Percentiles rank a stretch among this genome's conserved stretches.
Conservation (phyloP, 2,329 filamentous ascomycete genomes). For the Diaporthe vaccinii region DNA sequence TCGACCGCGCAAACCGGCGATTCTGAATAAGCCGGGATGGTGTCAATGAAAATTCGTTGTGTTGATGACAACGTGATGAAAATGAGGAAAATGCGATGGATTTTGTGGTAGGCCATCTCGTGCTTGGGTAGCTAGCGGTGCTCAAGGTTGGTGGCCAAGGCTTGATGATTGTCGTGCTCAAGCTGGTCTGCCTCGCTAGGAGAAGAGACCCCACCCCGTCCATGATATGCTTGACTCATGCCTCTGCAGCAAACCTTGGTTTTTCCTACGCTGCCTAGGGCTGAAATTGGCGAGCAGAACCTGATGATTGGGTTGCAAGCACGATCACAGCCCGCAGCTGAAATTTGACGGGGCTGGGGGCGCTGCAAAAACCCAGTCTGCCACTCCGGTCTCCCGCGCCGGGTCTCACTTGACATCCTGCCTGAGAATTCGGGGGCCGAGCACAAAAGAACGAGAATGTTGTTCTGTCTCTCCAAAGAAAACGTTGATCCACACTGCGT, state of each 20-base stretch:
- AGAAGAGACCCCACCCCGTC: not conserved
- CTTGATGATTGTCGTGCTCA: not conserved
- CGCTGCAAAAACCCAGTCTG: not conserved
- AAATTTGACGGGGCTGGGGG: not conserved
- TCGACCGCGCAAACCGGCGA: conserved; percentile 40
- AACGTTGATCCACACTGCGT: not conserved
- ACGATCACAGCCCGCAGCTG: not conserved
- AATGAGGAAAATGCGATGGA: not conserved
- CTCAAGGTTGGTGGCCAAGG: not conserved
- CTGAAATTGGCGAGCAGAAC: not conserved
- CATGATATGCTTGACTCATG: not conserved
- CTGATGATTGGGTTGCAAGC: not conserved
- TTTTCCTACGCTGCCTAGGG: not conserved
- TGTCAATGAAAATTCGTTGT: conserved; percentile 10
- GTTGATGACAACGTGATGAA: not conserved
- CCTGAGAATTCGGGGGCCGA: not conserved
- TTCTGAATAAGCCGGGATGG: conserved; percentile 18
- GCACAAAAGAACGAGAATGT: not conserved
- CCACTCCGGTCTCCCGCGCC: not conserved
- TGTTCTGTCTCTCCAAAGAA: not conserved
- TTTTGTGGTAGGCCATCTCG: not conserved
- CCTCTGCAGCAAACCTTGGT: not conserved
- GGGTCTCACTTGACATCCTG: not conserved
- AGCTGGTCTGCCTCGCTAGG: not conserved
- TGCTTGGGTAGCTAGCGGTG: not conserved